Evolutionary conservation across 1,284 basidiomycete genomes (phyloP), one percentile per base, ranked within the genome.

Genomic region (Boletus smithii): DNA sequence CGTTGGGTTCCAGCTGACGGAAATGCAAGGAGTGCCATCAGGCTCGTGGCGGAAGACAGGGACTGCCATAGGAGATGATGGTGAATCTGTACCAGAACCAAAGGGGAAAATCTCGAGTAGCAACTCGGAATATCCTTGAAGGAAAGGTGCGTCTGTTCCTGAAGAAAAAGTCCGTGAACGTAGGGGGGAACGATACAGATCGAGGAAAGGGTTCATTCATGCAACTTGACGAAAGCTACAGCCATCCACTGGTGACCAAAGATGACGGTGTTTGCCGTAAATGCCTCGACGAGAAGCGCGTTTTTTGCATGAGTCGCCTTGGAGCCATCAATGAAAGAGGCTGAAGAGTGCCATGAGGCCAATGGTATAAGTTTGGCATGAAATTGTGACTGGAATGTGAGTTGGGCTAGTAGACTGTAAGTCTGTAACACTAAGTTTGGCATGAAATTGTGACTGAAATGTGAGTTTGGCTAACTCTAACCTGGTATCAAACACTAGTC

Each of bases 1-100:
- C 17, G 39, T 23, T 46, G 35, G 18, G 22, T 22, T 46, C 35
- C 32, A 46, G 44, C 3, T 22, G 33, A 38, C 63, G 63, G 60
- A 62, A 55, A 61, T 65, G 46, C 23, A 54, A 34, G 41, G 39
- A 32, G 36, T 42, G 22, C 42, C 57, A 60, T 49, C 48, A 60
- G 17, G 35, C 55, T 57, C 57, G 40, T 44, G 33, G 40, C 35
- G 34, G 41, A 40, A 39, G 38, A 38, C 36, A 17, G 41, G 47
- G 29, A 24, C 30, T 37, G 36, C 20, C 30, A 41, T 32, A 31
- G 6, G 32, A 50, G 23, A 46, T 31, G 39, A 29, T 31, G 31
- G 58, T n/a, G 61, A 47, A 54, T 57, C 56, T 31, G 37, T 7
- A 20, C 20, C 43, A 27, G 35, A 41, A 37, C 17, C 13, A 29